Base-by-base conservation (phyloP, 179 eudicot species). In the Dionaea muscipula region DNA sequence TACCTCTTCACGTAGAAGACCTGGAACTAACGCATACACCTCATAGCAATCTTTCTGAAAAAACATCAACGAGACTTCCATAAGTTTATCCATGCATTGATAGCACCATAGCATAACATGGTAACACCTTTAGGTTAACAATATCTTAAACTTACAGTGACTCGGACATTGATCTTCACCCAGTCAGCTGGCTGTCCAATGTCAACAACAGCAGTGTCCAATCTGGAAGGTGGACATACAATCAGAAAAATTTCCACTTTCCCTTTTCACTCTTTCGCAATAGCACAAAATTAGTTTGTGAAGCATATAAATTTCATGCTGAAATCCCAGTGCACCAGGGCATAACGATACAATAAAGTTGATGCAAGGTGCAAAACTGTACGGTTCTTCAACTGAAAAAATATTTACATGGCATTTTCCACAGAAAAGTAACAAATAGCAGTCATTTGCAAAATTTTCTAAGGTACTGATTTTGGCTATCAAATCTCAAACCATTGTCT, bases 1-100 rank as follows among this genome's bases (percentile, higher is more conserved):
- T 24, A 81, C 89, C 89, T 82, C 85, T 65, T 82, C 89, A 14
- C 89, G 78, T 49, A 82, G 45, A 62, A 82, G 84, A 64, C 89
- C 89, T 2, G 89, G 89, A 56, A 82, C 83, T 54, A 82, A 71
- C 59, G 85, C 85, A 73, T 82, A 82, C 25, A 82, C 74, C 77
- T 82, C 89, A 64, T 72, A 82, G 67, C 85, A 82, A 52, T 79
- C 89, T 60, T 77, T 82, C 89, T 82, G 83, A 38, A 46, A 25
- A 50, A 25, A 54, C 58, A 35, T 35, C 4, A 17, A 50, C 20
- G 31, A 35, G 35, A 25, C 13, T 46, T 35, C 3, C 19, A 47
- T 18, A 17, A 46, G 28, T 24, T 20, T 20, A 22, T 33, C 15
- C 43, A 16, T 28, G 31, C 0, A 45, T n/a, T 19, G 14, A 23